Base-by-base conservation (phyloP, 768 basidiomycete species). In the Terana coerulea region DNA sequence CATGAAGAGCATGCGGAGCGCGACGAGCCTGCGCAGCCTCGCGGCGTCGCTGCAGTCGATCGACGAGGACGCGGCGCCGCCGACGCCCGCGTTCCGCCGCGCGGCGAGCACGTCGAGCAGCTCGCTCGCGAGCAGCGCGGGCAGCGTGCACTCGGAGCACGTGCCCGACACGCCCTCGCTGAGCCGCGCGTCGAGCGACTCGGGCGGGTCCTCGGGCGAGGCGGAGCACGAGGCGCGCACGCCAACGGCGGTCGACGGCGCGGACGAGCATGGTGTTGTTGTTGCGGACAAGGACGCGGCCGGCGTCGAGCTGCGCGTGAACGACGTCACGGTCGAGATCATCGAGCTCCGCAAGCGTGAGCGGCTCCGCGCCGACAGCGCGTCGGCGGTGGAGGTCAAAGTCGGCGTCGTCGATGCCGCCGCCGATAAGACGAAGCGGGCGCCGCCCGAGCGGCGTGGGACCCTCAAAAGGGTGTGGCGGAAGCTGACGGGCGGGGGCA, bases 391-490 rank as follows among this genome's bases (percentile, higher is more conserved):
- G 10, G 21, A 33, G 24, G 22, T 12, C 10, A 42, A 6, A 22
- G 14, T 21, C n/a, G 30, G 22, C 8, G 12, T 5, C 26, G 10
- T 35, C n/a, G 3, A 6, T 29, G 10, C 40, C 11, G 26, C 33
- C 17, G 42, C 8, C n/a, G 7, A 14, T 3, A 35, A 34, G 53
- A 42, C 34, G 26, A 44, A 35, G 5, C 47, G 39, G 43, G 49
- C 21, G n/a, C 51, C 30, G 39, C 19, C 30, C 42, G 41, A 55
- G 60, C n/a, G 53, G 51, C 25, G 40, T 30, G 43, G 44, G 41
- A 53, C 61, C 53, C 40, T 62, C 26, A 55, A 57, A 47, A 42
- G 61, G 14, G 49, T 55, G 47, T 62, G 59, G 59, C 47, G 34
- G 53, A 46, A 46, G 28, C 59, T 62, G 47, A 53, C 58, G 41